Percentiles rank a stretch among this genome's conserved stretches.
These are phyloP conservation scores for Vitis cinerea DNA, from an alignment of 164 flowering plant species.

Conservation along the genomic window DNA sequence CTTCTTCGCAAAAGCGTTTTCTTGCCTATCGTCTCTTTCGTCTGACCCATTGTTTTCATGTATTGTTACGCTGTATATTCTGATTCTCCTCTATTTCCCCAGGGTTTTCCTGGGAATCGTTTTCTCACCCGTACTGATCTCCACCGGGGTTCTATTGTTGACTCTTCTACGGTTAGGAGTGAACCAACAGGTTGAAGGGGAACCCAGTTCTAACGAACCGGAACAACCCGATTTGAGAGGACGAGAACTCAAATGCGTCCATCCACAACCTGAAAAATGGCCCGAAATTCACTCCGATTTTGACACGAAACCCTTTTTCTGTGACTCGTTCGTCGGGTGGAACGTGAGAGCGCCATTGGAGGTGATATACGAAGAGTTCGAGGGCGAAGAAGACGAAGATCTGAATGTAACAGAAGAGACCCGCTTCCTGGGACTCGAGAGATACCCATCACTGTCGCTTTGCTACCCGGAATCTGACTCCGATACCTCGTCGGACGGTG, in stretches of 20 bases:
- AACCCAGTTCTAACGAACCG: not conserved
- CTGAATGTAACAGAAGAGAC: conserved; percentile 9
- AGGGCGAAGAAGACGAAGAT: conserved; percentile 48
- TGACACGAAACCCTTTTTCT: conserved; percentile 14
- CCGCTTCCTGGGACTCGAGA: conserved; percentile 18
- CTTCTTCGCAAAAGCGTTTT: not conserved
- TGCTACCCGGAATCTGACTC: conserved; percentile 66
- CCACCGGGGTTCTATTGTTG: conserved; percentile 46
- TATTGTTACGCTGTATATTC: conserved; percentile 46
- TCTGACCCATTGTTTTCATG: conserved; percentile 59
- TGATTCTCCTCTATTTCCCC: conserved; percentile 67
- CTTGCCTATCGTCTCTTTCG: conserved; percentile 19
- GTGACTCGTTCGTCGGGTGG: conserved; percentile 55
- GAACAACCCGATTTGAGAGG: not conserved
- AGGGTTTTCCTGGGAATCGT: conserved; percentile 26
- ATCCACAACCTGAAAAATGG: conserved; percentile 9
- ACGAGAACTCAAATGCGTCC: conserved; percentile 12
- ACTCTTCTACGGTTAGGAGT: conserved; percentile 60
- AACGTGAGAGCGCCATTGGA: conserved; percentile 76
- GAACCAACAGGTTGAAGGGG: conserved; percentile 15
- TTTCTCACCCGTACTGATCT: conserved; percentile 51
- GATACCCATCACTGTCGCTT: conserved; percentile 44
- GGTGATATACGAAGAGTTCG: conserved; percentile 75
- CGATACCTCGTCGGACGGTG: conserved; percentile 51
- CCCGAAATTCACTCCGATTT: conserved; percentile 2